Evolutionary conservation across 2,329 filamentous ascomycete genomes (phyloP), one percentile per base, ranked within the genome.

Genomic region (Colletotrichum costaricense): DNA sequence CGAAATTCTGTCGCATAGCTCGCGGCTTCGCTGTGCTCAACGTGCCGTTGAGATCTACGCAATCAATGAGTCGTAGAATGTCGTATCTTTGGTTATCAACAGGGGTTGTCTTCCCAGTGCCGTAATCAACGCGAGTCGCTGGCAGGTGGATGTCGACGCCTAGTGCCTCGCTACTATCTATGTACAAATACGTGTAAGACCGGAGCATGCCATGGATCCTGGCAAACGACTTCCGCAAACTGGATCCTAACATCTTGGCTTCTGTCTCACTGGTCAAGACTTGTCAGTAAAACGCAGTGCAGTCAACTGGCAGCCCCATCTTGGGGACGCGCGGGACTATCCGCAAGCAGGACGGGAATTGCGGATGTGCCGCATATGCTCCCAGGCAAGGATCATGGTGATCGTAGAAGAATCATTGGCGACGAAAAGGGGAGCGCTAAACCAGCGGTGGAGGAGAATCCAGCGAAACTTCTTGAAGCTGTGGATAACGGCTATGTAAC

Each of bases 311-410:
- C 19, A 30, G 54, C 22, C 11, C 22, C 19, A 22, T 11, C 22
- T 58, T 42, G 19, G 46, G 54, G 54, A 57, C 66, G 55, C 28
- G 49, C 66, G 66, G 66, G 66, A 68, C 28, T 55, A 63, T 33
- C 66, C 66, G 66, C 46, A 63, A 42, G 30, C 57, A 49, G 52
- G 54, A 54, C 66, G 46, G 24, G 57, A 49, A 33, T 33, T 46
- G 28, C 42, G n/a, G 55, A 68, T 54, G 33, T 42, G 57, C 52
- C 42, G 42, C 42, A 49, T n/a, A 19, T 49, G 42, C 42, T 11
- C 19, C 19, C 19, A 7, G 7, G 16, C 42, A 49, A 49, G 42
- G 42, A 22, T 22, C 42, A 49, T 22, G 42, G 19, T 8, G 5
- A 24, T 33, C 11, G 9, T 8, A 71, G 28, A 57, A 30, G n/a